Evolutionary conservation across 768 basidiomycete genomes (phyloP), one percentile per base, ranked within the genome.

Genomic region (Tricholoma matsutake): DNA sequence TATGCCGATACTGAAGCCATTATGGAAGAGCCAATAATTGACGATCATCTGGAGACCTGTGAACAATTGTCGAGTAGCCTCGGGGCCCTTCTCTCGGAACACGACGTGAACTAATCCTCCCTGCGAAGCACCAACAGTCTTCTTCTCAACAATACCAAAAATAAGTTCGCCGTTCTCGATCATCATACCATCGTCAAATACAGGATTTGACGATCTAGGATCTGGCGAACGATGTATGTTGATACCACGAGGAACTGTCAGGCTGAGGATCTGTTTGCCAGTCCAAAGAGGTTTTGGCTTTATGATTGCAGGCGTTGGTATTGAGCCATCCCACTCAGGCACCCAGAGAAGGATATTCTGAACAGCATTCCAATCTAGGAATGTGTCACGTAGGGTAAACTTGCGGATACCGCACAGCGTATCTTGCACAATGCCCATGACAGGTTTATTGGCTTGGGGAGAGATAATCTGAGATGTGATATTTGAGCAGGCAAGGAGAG

Each of bases 351-450:
- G 83, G 72, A 98, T 96, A 68, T 99, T 98, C 71, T 99, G 96
- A 10, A 98, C 95, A 43, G 89, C 87, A 59, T 86, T 88, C 94
- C 94, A 97, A 65, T 98, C 97, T 71, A 97, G 77, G 79, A 98
- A 98, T 16, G 88, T 86, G 71, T 98, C 97, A 25, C 96, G 93
- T 6, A 98, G 79, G 0, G 97, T 98, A 72, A 98, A 94, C 75
- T 98, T 98, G 59, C 97, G 89, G 57, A 98, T 88, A 69, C 97
- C 97, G 70, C 95, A 97, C 0, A 99, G 87, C 0, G 97, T 98
- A 71, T 99, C 97, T 73, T 99, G 97, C 31, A 99, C 96, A 67
- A 99, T 98, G 62, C 94, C 97, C 96, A 99, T 99, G 68, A 98
- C 96, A 16, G 96, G 96, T 76, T 98, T 98, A 79, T 98, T 99